Conservation (phyloP, 1,139 yeast species). For the Diutina siamensis region DNA sequence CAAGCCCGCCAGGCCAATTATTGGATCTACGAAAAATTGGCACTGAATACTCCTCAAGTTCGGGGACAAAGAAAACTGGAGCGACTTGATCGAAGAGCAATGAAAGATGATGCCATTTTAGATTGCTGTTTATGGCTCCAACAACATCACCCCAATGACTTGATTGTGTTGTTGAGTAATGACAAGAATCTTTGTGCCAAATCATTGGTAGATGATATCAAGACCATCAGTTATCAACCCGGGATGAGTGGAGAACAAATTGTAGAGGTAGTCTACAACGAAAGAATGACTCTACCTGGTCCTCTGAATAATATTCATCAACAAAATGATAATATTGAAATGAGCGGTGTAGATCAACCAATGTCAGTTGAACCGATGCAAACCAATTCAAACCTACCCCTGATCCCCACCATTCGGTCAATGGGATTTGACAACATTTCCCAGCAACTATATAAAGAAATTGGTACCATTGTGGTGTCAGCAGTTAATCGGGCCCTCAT, state of each 20-base stretch:
- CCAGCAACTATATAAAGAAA: conserved; percentile 23
- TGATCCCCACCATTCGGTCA: not conserved
- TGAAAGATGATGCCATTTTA: conserved; percentile 71
- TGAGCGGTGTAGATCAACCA: not conserved
- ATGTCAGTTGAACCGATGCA: not conserved
- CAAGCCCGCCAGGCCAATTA: conserved; percentile 62
- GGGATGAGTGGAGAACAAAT: conserved; percentile 54
- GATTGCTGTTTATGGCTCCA: conserved; percentile 72
- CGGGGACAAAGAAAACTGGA: conserved; percentile 58
- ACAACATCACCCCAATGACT: conserved; percentile 22
- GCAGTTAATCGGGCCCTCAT: conserved; percentile 43
- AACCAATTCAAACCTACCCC: too few relatives aligned
- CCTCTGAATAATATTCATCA: too few relatives aligned
- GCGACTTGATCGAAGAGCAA: conserved; percentile 25
- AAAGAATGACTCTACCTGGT: conserved; percentile 8
- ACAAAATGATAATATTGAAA: too few relatives aligned
- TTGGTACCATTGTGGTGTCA: conserved; percentile 28
- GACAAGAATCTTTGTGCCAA: conserved; percentile 75
- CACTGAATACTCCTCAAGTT: conserved; percentile 37
- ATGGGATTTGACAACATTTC: conserved; percentile 6
- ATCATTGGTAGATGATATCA: conserved; percentile 55
- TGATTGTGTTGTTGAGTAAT: conserved; percentile 62
- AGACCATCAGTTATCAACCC: conserved; percentile 54
- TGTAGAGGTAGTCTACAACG: conserved; percentile 28
- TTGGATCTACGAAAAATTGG: conserved; percentile 63